Percentiles rank a stretch among this genome's conserved stretches.
Evolutionary conservation across 1,139 yeast genomes (phyloP).

Genomic region (Pichia sp.): DNA sequence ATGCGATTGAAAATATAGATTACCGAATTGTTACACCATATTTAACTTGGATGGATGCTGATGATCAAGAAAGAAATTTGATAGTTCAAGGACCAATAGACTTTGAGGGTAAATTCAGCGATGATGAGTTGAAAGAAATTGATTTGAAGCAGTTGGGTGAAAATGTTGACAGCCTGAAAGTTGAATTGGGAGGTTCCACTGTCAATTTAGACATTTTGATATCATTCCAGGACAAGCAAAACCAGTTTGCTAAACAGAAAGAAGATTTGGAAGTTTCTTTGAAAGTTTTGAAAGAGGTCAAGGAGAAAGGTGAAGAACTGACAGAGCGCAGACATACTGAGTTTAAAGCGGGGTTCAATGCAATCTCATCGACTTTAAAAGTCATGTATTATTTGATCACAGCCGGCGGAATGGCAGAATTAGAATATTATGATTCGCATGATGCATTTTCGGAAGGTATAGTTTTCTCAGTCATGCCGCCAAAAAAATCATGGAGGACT

Average conservation of each 20-base stretch:
- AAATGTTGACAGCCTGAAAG: conserved; percentile 55
- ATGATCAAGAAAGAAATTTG: conserved; percentile 20
- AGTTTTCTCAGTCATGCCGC: conserved; percentile 97
- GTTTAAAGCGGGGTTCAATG: conserved; percentile 88
- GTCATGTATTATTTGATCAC: conserved; percentile 99
- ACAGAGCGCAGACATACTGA: conserved; percentile 76
- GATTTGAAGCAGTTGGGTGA: conserved; percentile 48
- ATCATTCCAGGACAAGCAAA: conserved; percentile 67
- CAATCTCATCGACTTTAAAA: conserved; percentile 81
- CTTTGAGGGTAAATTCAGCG: conserved; percentile 16
- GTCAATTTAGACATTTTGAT: conserved; percentile 72
- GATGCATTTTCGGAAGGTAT: conserved; percentile 99
- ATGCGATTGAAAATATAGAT: conserved; percentile 17
- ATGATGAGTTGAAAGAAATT: conserved; percentile 48
- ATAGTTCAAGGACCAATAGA: conserved; percentile 18
- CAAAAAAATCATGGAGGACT: conserved; percentile 95
- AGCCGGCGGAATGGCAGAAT: conserved; percentile 98
- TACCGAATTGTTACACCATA: conserved; percentile 51
- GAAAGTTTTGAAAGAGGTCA: conserved; percentile 55
- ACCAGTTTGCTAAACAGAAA: conserved; percentile 61
- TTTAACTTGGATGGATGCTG: conserved; percentile 44
- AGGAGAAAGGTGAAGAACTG: conserved; percentile 61
- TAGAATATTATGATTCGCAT: conserved; percentile 89
- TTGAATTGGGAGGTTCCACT: conserved; percentile 51
- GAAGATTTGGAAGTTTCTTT: conserved; percentile 67